These are phyloP conservation scores for Alternaria triticimaculans DNA, from an alignment of 2,329 filamentous ascomycete genomes.

Conservation along the genomic window DNA sequence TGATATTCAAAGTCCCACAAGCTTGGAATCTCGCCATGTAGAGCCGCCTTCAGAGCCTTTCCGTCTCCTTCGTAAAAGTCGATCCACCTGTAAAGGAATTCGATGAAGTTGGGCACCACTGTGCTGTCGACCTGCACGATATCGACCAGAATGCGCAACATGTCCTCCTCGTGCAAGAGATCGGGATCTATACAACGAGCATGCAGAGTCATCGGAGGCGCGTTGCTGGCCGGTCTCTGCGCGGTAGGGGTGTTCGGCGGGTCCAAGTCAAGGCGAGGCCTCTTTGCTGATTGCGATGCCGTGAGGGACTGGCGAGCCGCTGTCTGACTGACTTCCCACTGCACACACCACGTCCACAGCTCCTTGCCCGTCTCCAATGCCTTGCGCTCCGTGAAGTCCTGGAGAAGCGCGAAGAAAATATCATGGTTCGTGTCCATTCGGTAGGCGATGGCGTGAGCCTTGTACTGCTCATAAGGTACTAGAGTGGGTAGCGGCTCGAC, in stretches of 20 bases:
- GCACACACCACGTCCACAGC: slow-evolving; percentile 43
- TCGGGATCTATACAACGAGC: slow-evolving; percentile 28
- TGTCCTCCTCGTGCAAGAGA: slow-evolving; percentile 36
- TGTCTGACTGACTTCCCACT: slow-evolving; percentile 36
- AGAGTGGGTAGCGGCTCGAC: slow-evolving; percentile 39
- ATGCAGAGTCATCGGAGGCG: slow-evolving; percentile 20
- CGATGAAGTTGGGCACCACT: slow-evolving; percentile 44
- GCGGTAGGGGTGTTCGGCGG: neutral
- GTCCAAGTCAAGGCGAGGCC: slow-evolving; percentile 23
- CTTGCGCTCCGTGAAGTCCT: slow-evolving; percentile 36
- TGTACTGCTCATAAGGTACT: slow-evolving; percentile 40
- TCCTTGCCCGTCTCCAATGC: slow-evolving; percentile 28
- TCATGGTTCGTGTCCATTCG: slow-evolving; percentile 35
- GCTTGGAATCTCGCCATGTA: slow-evolving; percentile 42
- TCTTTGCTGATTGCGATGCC: slow-evolving; percentile 26
- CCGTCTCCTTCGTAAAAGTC: slow-evolving; percentile 44
- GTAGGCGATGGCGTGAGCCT: slow-evolving; percentile 31
- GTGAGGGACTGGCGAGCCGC: neutral
- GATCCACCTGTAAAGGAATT: slow-evolving; percentile 44
- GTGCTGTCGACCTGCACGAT: slow-evolving; percentile 37
- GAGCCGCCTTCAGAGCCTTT: slow-evolving; percentile 39
- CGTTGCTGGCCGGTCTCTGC: slow-evolving; percentile 6
- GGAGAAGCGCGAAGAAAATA: slow-evolving; percentile 34
- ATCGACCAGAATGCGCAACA: slow-evolving; percentile 40
- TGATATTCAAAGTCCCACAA: slow-evolving; percentile 46